Base-by-base conservation (phyloP, 202 grass and related monocot genomes). In the Carex sylvatica region DNA sequence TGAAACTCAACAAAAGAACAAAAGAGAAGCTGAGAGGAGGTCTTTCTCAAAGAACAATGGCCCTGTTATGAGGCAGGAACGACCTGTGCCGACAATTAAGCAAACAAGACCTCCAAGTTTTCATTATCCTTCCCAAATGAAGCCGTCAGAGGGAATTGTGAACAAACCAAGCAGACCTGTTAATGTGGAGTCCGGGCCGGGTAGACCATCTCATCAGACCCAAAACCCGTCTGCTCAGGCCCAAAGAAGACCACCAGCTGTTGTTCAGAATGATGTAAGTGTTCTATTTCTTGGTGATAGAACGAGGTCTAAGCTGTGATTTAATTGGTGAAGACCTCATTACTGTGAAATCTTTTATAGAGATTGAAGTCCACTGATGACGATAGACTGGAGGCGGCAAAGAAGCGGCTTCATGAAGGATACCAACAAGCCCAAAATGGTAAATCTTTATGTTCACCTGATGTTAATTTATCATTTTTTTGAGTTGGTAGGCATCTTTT, bases 361-460 rank as follows among this genome's bases (percentile, higher is more conserved):
- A 79, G 38, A 40, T 77, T 84, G 6, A 77, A 36, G 12, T 58
- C 66, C 2, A 6, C 74, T 54, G 19, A 59, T 3, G 87, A 84
- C 70, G 91, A 89, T 59, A 79, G 61, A 80, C 81, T 98, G 60
- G 95, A 98, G 73, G 87, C 63, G 5, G 89, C 96, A 1, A 98
- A 98, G 78, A 87, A 89, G 59, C 94, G 81, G 61, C 92, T 98
- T 83, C 96, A 95, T 40, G 92, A 98, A 75, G 84, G 92, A 18
- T 95, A 98, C 73, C 91, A 95, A 58, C 91, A 95, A 93, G 87
- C 88, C 19, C 84, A 99, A 93, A 96, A 99, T 73, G 92, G 96
- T 99, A 69, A 4, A 82, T 89, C 19, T 79, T 59, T 59, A 28
- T 22, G 5, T 15, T 80, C 54, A 6, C 15, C 51, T 56, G 18